Evolutionary conservation across 208 protist species (phyloP), one percentile per base, ranked within the genome.

Genomic region (Leishmania aethiopica): DNA sequence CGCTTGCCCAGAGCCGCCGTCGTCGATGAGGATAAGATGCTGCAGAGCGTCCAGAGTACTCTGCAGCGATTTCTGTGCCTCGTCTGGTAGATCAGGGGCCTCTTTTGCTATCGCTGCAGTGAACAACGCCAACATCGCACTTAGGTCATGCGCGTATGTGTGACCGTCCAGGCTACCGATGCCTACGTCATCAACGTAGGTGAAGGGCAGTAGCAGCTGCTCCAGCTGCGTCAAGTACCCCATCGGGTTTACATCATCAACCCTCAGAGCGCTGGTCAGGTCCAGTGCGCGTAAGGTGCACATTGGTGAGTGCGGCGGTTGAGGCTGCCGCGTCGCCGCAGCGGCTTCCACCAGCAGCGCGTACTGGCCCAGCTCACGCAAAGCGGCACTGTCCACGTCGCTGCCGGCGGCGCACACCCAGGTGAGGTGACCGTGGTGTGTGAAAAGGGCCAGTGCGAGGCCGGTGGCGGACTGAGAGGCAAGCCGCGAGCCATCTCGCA

Each of bases 181-280:
- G 51, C 88, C 86, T 22, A 37, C 82, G 62, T 89, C 85, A 32
- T 78, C 69, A 55, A 94, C 78, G 71, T 84, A 77, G 19, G 84
- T 88, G 79, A 92, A 94, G 17, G 86, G 78, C 17, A 81, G 84
- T 28, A 94, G 81, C 53, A 94, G 82, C 76, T 94, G 90, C 82
- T 90, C 82, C 59, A 92, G 77, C 15, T 82, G 76, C 4, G 84
- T 72, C 47, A 91, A 70, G 75, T 86, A 92, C 17, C 77, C 86
- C 35, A 89, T 74, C 37, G 87, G 64, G 73, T 88, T 89, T 17
- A 94, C 37, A 71, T 88, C 60, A 40, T 86, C 75, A 2, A 94
- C 57, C 53, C 51, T 77, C 13, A 77, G 73, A 60, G 86, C 90
- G 66, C 89, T 89, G 42, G 88, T 87, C 64, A 94, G 62, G 67